Evolutionary conservation across 225 moss, liverwort and hornwort species (phyloP).

Genomic region (Pseudoscleropodium purum): DNA sequence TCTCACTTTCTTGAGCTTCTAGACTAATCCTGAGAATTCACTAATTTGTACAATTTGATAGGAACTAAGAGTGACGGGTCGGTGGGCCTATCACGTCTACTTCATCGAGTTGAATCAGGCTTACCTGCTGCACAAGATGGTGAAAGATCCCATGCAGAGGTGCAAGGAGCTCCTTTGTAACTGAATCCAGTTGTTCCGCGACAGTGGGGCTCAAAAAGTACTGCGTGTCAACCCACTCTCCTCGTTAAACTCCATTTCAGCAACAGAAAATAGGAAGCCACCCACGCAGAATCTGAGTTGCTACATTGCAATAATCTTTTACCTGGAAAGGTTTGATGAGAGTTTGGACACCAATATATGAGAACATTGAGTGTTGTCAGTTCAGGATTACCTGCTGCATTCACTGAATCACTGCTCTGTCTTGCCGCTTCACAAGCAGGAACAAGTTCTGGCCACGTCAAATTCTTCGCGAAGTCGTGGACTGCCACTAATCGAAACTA

Average conservation of each 20-base stretch:
- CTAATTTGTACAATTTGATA: neutral
- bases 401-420: conserved; percentile 76
- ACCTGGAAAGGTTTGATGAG: conserved; percentile 92
- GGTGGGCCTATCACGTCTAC: neutral
- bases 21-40: neutral
- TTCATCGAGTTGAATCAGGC: neutral
- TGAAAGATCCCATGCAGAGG: conserved; percentile 83
- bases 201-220: conserved; percentile 77
- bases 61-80: neutral
- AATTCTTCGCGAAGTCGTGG: conserved; percentile 68
- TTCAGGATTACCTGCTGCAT: conserved; percentile 41
- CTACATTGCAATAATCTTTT: neutral
- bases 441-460: conserved; percentile 79
- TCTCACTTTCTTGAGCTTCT: neutral
- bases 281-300: neutral
- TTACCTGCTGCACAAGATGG: conserved; percentile 81
- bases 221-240: conserved; percentile 33
- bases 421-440: conserved; percentile 79
- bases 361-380: conserved; percentile 80
- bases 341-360: conserved; percentile 73
- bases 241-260: neutral
- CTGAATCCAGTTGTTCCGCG: conserved; percentile 64
- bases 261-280: neutral
- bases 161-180: conserved; percentile 68
- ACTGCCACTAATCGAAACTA: conserved; percentile 79